These are phyloP conservation scores for Amborella trichopoda DNA, from an alignment of 164 flowering plant species.

Conservation along the genomic window DNA sequence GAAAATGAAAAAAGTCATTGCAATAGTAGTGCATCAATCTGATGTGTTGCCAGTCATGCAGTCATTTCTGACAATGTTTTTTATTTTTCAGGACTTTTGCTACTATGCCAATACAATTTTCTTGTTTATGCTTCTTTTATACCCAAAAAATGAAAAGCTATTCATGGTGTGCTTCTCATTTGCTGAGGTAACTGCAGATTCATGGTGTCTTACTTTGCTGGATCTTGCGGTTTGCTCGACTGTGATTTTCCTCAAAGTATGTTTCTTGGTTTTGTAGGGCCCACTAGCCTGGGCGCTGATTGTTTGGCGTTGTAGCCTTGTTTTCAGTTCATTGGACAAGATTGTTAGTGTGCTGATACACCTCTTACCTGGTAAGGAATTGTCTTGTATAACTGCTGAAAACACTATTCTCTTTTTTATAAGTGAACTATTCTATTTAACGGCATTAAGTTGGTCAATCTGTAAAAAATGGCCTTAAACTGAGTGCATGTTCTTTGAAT, in stretches of 20 bases:
- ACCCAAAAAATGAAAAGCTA: slow-evolving; percentile 89
- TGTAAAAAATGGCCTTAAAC: too few relatives aligned
- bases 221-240: background rate
- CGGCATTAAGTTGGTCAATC: too few relatives aligned
- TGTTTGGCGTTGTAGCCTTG: slow-evolving; percentile 98
- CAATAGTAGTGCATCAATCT: too few relatives aligned
- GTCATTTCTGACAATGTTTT: background rate
- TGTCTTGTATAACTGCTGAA: too few relatives aligned
- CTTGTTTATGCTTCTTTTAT: slow-evolving; percentile 67
- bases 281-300: slow-evolving; percentile 96
- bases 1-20: too few relatives aligned
- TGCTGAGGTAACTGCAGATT: slow-evolving; percentile 73
- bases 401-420: too few relatives aligned
- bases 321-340: slow-evolving; percentile 88
- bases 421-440: too few relatives aligned
- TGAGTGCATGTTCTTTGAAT: too few relatives aligned
- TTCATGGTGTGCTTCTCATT: slow-evolving; percentile 99
- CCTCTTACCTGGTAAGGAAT: slow-evolving; percentile 89
- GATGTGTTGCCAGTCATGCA: too few relatives aligned
- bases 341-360: slow-evolving; percentile 93
- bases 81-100: slow-evolving; percentile 72
- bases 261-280: slow-evolving; percentile 40
- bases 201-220: too few relatives aligned
- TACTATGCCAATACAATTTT: slow-evolving; percentile 96
- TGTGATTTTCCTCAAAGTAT: background rate